Evolutionary conservation across 768 basidiomycete species (phyloP), one percentile per base, ranked within the genome.

Genomic region (Leccinellum albellum): DNA sequence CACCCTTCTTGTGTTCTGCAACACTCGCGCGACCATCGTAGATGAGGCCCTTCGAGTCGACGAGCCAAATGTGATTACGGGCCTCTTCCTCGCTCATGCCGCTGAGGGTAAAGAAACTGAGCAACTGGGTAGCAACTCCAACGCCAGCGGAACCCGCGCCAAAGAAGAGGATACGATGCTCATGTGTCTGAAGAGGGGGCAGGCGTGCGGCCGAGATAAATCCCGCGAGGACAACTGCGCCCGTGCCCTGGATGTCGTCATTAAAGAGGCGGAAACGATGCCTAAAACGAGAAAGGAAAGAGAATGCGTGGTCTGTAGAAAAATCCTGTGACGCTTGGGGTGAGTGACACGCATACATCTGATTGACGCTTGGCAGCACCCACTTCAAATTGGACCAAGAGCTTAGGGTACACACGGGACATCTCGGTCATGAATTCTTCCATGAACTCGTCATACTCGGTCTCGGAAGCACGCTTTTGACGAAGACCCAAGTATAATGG

Each of bases 141-240:
- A 97, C 89, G 60, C 93, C 94, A 3, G 92, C 91, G 24, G 87
- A 89, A 6, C 95, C 95, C 4, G 94, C 92, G 17, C 95, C 95
- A 54, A 92, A 87, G 80, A 98, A 96, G 44, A 96, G 82, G 65
- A 97, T 91, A 37, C 86, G 84, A 66, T 96, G 94, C 29, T 86
- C 82, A 32, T 77, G 75, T 40, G 93, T 75, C 8, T 88, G 80
- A 8, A 75, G 73, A 20, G 85, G 84, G 1, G 89, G 81, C 35
- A 93, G 77, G 59, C 83, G 85, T 23, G 91, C 91, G 37, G 94
- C 95, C 64, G 92, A 93, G 65, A 94, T 70, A 75, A 96, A 88
- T 4, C 95, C 95, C 52, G 87, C 87, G 51, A 98, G 84, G 37
- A 96, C 89, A 63, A 96, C 94, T 29, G 91, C 90, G 20, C 94